Conservation (phyloP, 2,329 filamentous ascomycete species). For the Tolypocladium endophyticum region DNA sequence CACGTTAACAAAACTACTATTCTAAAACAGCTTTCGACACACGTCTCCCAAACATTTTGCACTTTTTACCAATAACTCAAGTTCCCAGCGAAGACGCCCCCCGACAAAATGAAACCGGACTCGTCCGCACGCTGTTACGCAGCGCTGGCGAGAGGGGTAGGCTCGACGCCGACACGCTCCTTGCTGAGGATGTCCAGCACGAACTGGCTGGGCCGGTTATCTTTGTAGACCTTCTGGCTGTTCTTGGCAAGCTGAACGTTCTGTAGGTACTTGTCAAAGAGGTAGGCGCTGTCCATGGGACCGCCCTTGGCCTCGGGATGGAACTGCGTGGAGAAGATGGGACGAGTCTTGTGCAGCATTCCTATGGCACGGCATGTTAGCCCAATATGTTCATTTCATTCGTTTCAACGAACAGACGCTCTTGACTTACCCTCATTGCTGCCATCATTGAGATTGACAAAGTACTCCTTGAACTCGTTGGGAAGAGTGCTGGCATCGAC, state of each 20-base stretch:
- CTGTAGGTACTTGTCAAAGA: constrained; percentile 94
- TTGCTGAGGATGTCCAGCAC: constrained; percentile 86
- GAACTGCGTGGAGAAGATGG: constrained; percentile 98
- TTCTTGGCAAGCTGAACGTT: constrained; percentile 85
- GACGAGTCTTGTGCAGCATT: constrained; percentile 90
- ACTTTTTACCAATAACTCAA: not conserved
- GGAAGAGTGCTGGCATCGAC: constrained; percentile 78
- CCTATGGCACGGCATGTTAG: constrained; percentile 25
- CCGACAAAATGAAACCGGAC: constrained; percentile 1
- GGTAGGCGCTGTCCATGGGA: constrained; percentile 87
- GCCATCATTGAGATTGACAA: constrained; percentile 94
- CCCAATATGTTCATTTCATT: not conserved
- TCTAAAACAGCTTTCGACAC: not conserved
- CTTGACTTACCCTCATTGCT: constrained; percentile 68
- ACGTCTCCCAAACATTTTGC: not conserved
- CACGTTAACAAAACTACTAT: not conserved
- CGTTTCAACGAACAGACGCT: not conserved
- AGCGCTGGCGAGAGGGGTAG: constrained; percentile 41
- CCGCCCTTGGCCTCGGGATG: constrained; percentile 97
- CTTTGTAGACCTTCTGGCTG: constrained; percentile 66
- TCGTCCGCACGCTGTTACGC: constrained; percentile 21
- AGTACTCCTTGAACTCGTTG: constrained; percentile 91
- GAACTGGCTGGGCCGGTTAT: constrained; percentile 78
- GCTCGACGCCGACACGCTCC: constrained; percentile 86
- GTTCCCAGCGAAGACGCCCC: not conserved